Base-by-base conservation (phyloP, 768 basidiomycete genomes). In the Termitomyces eurrhizus region DNA sequence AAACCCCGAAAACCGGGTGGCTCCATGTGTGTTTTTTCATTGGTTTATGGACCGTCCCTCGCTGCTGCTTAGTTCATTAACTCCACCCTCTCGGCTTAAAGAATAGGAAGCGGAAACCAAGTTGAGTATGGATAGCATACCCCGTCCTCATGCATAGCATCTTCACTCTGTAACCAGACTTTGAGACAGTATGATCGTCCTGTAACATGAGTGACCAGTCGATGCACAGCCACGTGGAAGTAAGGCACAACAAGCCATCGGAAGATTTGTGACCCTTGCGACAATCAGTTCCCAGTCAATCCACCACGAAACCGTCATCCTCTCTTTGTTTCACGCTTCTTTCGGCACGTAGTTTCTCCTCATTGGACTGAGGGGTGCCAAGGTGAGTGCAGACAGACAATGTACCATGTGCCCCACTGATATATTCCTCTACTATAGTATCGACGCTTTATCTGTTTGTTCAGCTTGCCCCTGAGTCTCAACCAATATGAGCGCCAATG, bases 1-100 rank as follows among this genome's bases (percentile, higher is more conserved):
- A 83, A 80, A 80, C 67, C 62, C 44, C 21, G 8, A 69, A 60
- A 39, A 71, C 76, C 18, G 89, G 89, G 7, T 91, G 89, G 89
- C 72, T 78, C 78, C 12, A 67, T 90, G 7, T 85, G 7, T 85
- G 80, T 62, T 65, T 82, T 26, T 67, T 88, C 16, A 74, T 78
- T 32, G 56, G 67, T 14, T 39, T 79, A 66, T 78, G 64, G 51
- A 52, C 78, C 41, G 13, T 76, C 1, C 68, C 85, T 21, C 21
- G 21, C 21, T 7, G 69, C 77, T 0, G 70, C 80, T 53, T 75
- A 73, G 39, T 85, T 72, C 62, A 80, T 77, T 16, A 86, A 85
- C 5, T 79, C 74, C 33, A 68, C 74, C 26, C 82, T 80, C 12
- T 57, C 83, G 33, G 52, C 65, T 4, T 55, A 44, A 16, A 66